A percentile compares a stretch with the other conserved stretches of the same genome.
These are phyloP conservation scores for Quercus phellos DNA, from an alignment of 331 rosid genomes.

Conservation along the genomic window DNA sequence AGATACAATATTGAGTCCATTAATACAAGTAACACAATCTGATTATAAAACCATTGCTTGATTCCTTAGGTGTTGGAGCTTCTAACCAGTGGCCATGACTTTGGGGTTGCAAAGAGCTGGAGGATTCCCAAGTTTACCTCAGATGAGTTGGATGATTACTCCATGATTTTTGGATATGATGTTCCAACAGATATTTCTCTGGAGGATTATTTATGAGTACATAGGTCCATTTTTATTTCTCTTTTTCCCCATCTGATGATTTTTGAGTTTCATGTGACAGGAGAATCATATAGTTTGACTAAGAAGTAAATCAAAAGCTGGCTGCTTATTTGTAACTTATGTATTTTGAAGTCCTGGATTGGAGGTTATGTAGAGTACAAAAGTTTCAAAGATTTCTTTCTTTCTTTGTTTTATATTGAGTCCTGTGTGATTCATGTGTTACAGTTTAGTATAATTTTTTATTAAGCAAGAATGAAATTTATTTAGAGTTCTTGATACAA, in stretches of 20 bases:
- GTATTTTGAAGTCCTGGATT: not conserved
- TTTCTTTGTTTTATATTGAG: no score
- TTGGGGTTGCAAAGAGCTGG: slow-evolving; percentile 55
- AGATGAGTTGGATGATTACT: slow-evolving; percentile 80
- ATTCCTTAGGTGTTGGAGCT: slow-evolving; percentile 57
- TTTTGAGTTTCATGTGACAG: slow-evolving; percentile 1
- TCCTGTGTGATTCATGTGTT: no score
- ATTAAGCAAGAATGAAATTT: no score
- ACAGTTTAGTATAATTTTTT: no score
- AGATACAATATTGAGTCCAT: not conserved
- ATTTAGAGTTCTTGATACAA: no score
- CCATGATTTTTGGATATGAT: slow-evolving; percentile 75
- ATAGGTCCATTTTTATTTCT: not conserved
- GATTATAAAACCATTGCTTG: not conserved
- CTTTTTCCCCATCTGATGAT: not conserved
- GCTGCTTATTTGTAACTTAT: not conserved
- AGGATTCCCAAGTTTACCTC: slow-evolving; percentile 67
- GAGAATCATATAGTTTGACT: not conserved
- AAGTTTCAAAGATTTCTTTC: no score
- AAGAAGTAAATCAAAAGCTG: not conserved
- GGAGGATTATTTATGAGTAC: slow-evolving; percentile 55
- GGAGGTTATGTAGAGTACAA: not conserved
- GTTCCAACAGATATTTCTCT: slow-evolving; percentile 54
- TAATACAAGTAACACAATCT: not conserved
- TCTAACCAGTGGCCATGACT: slow-evolving; percentile 48